phyloP scores from a whole-genome alignment of 2,329 filamentous ascomycete genomes.

The Monosporascus cannonballus region DNA sequence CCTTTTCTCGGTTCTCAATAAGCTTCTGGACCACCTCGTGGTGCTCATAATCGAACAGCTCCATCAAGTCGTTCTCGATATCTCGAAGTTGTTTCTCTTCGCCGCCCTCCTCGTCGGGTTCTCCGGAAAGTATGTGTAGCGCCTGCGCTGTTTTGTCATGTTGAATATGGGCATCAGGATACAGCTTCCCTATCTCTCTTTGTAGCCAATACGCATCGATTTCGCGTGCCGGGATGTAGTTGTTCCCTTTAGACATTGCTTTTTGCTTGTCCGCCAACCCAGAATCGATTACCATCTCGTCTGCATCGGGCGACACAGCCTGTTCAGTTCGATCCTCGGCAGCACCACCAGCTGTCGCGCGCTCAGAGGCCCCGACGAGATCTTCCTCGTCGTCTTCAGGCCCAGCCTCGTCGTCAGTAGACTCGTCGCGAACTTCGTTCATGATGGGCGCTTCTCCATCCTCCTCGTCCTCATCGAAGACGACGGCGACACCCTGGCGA shows the following conservation, averaged over 20 bases:
- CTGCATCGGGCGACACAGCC: constrained; percentile 49
- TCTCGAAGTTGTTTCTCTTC: constrained; percentile 83
- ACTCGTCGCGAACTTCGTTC: constrained; percentile 83
- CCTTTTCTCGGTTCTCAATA: constrained; percentile 85
- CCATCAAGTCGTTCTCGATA: constrained; percentile 97
- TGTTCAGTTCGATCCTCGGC: constrained; percentile 42
- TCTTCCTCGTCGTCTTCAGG: constrained; percentile 55
- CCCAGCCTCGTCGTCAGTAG: constrained; percentile 73
- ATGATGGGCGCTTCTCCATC: constrained; percentile 73
- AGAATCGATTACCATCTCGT: constrained; percentile 80
- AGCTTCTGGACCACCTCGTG: constrained; percentile 88
- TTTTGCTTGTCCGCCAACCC: constrained; percentile 43
- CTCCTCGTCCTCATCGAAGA: constrained; percentile 88
- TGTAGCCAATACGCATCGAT: constrained; percentile 98
- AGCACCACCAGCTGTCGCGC: constrained; percentile 44
- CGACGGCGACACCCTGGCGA: constrained; percentile 91
- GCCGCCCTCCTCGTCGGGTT: constrained; percentile 62
- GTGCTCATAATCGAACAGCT: constrained; percentile 95
- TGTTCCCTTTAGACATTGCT: constrained; percentile 46
- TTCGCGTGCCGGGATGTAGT: constrained; percentile 71
- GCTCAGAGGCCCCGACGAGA: constrained; percentile 45
- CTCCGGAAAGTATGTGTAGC: constrained; percentile 73
- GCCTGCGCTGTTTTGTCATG: constrained; percentile 87
- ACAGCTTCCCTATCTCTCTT: constrained; percentile 80
- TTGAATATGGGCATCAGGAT: constrained; percentile 86